These are phyloP conservation scores for Fraxinus dipetala DNA, from an alignment of 305 asterid genomes.

Conservation along the genomic window DNA sequence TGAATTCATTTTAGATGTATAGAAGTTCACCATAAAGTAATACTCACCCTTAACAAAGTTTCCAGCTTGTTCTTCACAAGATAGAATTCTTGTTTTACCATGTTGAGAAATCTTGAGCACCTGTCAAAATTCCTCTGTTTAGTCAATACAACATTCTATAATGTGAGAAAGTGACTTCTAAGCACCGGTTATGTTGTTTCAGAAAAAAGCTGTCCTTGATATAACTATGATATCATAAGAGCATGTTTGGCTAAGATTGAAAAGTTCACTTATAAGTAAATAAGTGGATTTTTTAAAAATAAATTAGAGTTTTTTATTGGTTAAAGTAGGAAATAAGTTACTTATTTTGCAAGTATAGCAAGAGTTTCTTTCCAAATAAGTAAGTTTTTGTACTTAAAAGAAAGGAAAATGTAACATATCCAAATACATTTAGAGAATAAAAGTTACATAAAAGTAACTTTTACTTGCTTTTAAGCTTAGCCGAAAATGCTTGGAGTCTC, in stretches of 20 bases:
- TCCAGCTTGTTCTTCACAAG: constrained; percentile 75
- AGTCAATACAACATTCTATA: neutral
- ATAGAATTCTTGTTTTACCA: constrained; percentile 54
- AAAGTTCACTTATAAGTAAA: neutral
- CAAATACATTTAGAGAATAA: neutral
- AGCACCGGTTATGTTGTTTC: neutral
- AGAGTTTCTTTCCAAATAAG: neutral
- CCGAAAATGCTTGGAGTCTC: neutral
- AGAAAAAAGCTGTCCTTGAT: neutral
- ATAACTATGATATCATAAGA: neutral
- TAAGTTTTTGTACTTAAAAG: neutral
- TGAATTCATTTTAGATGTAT: neutral
- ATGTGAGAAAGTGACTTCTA: neutral
- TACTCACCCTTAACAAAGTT: constrained; percentile 57
- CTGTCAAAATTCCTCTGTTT: constrained; percentile 29
- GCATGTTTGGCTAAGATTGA: neutral
- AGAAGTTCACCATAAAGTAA: neutral
- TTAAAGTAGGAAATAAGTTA: no score
- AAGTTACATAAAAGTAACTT: neutral
- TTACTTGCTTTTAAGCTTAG: neutral
- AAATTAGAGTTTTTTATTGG: neutral
- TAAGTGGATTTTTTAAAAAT: neutral
- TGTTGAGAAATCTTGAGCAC: constrained; percentile 68
- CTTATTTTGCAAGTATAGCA: neutral
- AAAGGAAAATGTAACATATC: neutral